A percentile compares a stretch with the other conserved stretches of the same genome.
Conservation (phyloP, 768 basidiomycete species). For the Calocybe gangraenosa region DNA sequence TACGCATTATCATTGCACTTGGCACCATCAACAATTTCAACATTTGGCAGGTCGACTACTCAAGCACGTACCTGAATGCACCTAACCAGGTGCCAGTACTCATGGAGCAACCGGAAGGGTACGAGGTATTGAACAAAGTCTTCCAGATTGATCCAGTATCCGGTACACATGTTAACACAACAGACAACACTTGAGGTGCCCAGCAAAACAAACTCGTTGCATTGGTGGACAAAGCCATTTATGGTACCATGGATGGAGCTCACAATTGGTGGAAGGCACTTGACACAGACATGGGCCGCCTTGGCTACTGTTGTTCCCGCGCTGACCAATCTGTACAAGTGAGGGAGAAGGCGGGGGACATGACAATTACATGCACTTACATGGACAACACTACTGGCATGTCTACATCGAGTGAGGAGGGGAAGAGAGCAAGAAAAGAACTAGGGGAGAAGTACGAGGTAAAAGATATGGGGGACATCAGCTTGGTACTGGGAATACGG, state of each 20-base stretch:
- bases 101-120: neutral
- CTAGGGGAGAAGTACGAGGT: slow-evolving; percentile 2
- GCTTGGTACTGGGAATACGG: neutral
- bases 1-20: neutral
- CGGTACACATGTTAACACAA: neutral
- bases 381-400: neutral
- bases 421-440: neutral
- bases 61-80: slow-evolving; percentile 10
- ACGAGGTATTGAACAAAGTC: slow-evolving; percentile 4
- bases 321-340: slow-evolving; percentile 16
- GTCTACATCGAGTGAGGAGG: neutral
- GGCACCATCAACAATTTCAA: slow-evolving; percentile 16
- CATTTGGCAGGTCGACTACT: slow-evolving; percentile 24
- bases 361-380: slow-evolving; percentile 14
- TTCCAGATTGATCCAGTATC: neutral
- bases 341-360: slow-evolving; percentile 1
- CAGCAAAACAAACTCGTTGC: slow-evolving; percentile 12
- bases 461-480: slow-evolving; percentile 6
- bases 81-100: neutral
- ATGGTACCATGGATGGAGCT: slow-evolving; percentile 3
- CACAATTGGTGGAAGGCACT: slow-evolving; percentile 5
- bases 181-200: neutral
- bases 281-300: neutral
- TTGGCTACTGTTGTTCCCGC: slow-evolving; percentile 13
- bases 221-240: slow-evolving; percentile 1